Evolutionary conservation across 2,329 filamentous ascomycete genomes (phyloP).

Genomic region (Ramichloridium luteum): DNA sequence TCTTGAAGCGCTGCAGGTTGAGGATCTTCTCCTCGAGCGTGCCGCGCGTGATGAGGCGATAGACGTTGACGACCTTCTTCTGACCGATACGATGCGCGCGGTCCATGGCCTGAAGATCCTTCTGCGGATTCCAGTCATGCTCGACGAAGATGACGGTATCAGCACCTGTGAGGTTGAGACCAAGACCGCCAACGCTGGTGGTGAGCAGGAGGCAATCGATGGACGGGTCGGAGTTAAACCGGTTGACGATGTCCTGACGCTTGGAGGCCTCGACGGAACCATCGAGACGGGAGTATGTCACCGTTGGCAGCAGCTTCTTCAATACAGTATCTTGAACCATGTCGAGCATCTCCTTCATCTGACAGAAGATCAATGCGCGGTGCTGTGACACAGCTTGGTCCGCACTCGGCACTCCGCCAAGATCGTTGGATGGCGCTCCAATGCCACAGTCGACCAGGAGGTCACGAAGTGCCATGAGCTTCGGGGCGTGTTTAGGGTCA

Average conservation of each 20-base stretch:
- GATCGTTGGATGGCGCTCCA: slow-evolving; percentile 51
- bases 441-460: slow-evolving; percentile 98
- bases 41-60: slow-evolving; percentile 87
- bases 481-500: slow-evolving; percentile 80
- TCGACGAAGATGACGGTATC: slow-evolving; percentile 99
- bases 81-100: slow-evolving; percentile 95
- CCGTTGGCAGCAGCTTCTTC: slow-evolving; percentile 77
- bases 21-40: slow-evolving; percentile 98
- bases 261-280: slow-evolving; percentile 85
- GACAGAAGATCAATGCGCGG: slow-evolving; percentile 91
- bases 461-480: slow-evolving; percentile 79
- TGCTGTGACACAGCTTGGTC: slow-evolving; percentile 86
- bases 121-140: slow-evolving; percentile 99
- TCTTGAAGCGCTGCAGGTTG: slow-evolving; percentile 94
- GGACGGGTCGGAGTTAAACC: slow-evolving; percentile 94
- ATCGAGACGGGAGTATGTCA: slow-evolving; percentile 88
- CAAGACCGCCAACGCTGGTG: slow-evolving; percentile 86
- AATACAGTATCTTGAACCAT: slow-evolving; percentile 95
- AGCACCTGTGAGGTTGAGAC: slow-evolving; percentile 87
- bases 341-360: slow-evolving; percentile 99
- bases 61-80: slow-evolving; percentile 99
- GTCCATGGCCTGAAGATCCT: slow-evolving; percentile 98
- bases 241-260: slow-evolving; percentile 95
- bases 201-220: slow-evolving; percentile 91
- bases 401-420: slow-evolving; percentile 40